These are phyloP conservation scores for Chlorella sp. DNA, from an alignment of 139 green algal species.

Conservation along the genomic window DNA sequence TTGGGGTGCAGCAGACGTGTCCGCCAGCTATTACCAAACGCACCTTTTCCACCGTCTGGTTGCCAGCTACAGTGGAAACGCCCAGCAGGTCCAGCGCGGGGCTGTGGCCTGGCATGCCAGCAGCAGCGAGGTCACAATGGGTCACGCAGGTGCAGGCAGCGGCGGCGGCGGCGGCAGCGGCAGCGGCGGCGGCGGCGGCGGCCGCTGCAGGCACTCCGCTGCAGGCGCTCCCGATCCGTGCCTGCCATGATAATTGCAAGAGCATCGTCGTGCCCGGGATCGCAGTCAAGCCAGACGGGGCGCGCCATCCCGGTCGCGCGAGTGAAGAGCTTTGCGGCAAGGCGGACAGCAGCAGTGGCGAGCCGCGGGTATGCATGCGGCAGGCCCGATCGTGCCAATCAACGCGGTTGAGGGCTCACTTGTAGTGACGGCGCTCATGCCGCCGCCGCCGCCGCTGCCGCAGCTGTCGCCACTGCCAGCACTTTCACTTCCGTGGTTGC, in stretches of 20 bases:
- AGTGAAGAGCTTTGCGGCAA: too few species aligned
- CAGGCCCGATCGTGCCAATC: too few species aligned
- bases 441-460: too few species aligned
- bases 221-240: too few species aligned
- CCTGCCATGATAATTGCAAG: conserved; percentile 91
- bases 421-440: too few species aligned
- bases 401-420: too few species aligned
- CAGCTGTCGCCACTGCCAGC: too few species aligned
- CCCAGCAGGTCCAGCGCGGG: conserved; percentile 77
- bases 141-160: not conserved
- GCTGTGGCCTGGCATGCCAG: conserved; percentile 50
- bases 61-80: conserved; percentile 88
- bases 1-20: not conserved
- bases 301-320: too few species aligned
- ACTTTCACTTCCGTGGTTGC: too few species aligned
- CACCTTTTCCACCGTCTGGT: conserved; percentile 86
- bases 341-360: too few species aligned
- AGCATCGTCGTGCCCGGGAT: conserved; percentile 91
- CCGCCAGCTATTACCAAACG: not conserved
- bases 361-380: too few species aligned
- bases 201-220: too few species aligned
- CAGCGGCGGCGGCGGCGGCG: not conserved
- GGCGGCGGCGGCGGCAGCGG: not conserved
- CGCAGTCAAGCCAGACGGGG: conserved; percentile 85
- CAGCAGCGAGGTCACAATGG: not conserved